Evolutionary conservation across 345 rosid species (phyloP), one percentile per base, ranked within the genome.

Genomic region (Hibiscus tridactylites): DNA sequence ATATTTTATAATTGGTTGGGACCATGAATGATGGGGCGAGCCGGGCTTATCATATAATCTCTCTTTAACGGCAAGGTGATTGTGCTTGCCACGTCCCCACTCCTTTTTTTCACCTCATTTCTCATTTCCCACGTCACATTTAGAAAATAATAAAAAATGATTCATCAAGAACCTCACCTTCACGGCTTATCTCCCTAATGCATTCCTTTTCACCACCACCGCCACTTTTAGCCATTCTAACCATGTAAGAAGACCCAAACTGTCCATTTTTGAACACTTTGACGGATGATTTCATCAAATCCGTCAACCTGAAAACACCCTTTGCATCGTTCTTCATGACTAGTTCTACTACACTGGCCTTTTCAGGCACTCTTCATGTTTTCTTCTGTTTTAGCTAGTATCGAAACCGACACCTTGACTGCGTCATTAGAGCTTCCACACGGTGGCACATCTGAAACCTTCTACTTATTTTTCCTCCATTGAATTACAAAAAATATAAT

Each of bases 261-360:
- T 80, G 79, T 5, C 89, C 90, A 67, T 79, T 86, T 69, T 91
- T 92, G 59, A 95, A 86, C 31, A 86, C 89, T 54, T 95, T 93
- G 0, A 97, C 97, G 0, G 90, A 77, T 0, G 97, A 90, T 75
- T 87, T 90, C 92, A 95, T 86, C 82, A 92, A 71, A 63, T 92
- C 97, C 0, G 78, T 26, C 79, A 92, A 58, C 67, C 90, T 85
- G 9, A 90, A 90, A 28, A 35, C 76, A 11, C 97, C 93, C 75
- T 83, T 88, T 69, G 86, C 88, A 0, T 75, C 54, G 61, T 85
- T 85, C 71, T 92, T 79, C 80, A 90, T 53, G 6, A 89, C 87
- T 3, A 95, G 39, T 19, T 86, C 92, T 0, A 79, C 66, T 2
- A 68, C 53, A 56, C 13, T 56, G 33, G 46, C 31, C 21, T 31